These are phyloP conservation scores for Fusarium paranaense DNA, from an alignment of 2,329 filamentous ascomycete genomes.

Conservation along the genomic window DNA sequence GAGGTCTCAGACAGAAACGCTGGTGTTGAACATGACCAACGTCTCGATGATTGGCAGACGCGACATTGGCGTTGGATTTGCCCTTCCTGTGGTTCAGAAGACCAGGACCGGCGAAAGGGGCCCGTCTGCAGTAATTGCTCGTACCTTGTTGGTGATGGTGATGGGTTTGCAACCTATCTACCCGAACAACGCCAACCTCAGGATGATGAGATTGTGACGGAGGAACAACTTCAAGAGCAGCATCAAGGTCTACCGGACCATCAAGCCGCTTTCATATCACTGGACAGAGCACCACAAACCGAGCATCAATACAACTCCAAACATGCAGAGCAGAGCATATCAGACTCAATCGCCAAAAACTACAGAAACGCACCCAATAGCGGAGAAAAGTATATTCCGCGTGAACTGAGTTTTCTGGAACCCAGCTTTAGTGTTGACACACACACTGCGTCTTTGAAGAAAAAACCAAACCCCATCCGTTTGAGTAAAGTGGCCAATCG, in stretches of 20 bases:
- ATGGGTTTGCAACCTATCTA: not conserved
- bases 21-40: not conserved
- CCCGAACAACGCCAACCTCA: not conserved
- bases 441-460: too few relatives aligned
- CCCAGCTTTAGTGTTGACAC: too few relatives aligned
- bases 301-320: not conserved
- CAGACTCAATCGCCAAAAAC: not conserved
- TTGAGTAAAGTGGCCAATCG: not conserved
- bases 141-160: not conserved
- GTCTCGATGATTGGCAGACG: not conserved
- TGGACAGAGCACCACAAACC: not conserved
- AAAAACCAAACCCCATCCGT: not conserved
- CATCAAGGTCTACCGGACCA: not conserved
- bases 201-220: too few relatives aligned
- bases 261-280: not conserved
- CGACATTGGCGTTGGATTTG: not conserved
- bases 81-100: not conserved
- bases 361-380: too few relatives aligned
- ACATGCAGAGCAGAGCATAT: not conserved
- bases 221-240: not conserved
- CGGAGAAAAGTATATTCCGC: too few relatives aligned
- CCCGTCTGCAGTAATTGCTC: not conserved
- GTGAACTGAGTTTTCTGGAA: too few relatives aligned
- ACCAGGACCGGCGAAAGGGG: not conserved
- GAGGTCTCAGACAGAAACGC: not conserved